Percentiles rank a stretch among this genome's conserved stretches.
Evolutionary conservation across 2,329 filamentous ascomycete species (phyloP).

Genomic region (Arthroderma sp.): DNA sequence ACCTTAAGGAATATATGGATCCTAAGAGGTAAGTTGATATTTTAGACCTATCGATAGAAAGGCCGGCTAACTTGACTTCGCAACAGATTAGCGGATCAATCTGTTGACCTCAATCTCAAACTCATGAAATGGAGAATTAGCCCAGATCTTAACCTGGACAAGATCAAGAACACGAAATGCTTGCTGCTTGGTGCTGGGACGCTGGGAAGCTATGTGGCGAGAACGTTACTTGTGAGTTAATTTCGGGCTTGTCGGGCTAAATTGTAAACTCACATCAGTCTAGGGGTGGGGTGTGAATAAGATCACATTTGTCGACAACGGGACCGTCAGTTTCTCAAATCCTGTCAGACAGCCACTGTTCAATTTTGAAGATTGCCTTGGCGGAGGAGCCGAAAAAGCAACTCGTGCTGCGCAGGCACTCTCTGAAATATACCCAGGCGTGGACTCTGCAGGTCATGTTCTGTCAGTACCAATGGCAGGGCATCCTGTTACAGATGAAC

Average conservation of each 20-base stretch:
- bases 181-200: conserved; percentile 86
- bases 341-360: conserved; percentile 91
- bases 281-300: conserved; percentile 84
- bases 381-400: conserved; percentile 76
- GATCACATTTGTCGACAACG: conserved; percentile 93
- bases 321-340: conserved; percentile 86
- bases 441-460: conserved; percentile 65
- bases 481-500: conserved; percentile 67
- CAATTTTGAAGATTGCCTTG: conserved; percentile 73
- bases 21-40: conserved; percentile 43
- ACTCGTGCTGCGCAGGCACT: conserved; percentile 65
- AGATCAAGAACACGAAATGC: conserved; percentile 80
- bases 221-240: conserved; percentile 56
- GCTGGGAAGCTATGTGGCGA: conserved; percentile 81
- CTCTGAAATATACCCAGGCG: conserved; percentile 77
- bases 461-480: conserved; percentile 92
- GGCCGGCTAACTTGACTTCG: background rate
- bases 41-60: background rate
- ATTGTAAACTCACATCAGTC: background rate
- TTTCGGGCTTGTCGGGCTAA: background rate
- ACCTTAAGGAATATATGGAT: conserved; percentile 88
- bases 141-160: conserved; percentile 72
- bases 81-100: conserved; percentile 64
- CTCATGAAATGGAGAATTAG: conserved; percentile 98
- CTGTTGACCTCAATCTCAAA: conserved; percentile 91